Percentiles rank a stretch among this genome's conserved stretches.
phyloP scores from a whole-genome alignment of 169 alveolate genomes.

The Plasmodium knowlesi region DNA sequence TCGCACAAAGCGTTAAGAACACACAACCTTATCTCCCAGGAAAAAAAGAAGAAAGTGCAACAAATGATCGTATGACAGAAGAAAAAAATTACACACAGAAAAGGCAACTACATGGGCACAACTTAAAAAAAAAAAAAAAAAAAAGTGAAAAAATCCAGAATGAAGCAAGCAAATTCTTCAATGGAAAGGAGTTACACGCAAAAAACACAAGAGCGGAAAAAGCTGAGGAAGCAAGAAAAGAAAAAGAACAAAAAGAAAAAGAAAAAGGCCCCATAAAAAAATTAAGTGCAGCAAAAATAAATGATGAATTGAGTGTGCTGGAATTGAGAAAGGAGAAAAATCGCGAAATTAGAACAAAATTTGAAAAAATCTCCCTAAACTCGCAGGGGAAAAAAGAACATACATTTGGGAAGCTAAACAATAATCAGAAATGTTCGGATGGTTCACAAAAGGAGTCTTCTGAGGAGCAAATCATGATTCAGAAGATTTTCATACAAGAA shows the following conservation, averaged over 20 bases:
- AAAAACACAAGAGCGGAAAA: background rate
- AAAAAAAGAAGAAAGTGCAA: slow-evolving; percentile 2
- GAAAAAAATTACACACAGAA: slow-evolving; percentile 3
- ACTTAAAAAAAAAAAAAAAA: slow-evolving; percentile 18
- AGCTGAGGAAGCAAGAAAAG: background rate
- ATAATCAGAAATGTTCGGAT: background rate
- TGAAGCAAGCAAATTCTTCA: background rate
- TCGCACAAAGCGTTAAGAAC: background rate
- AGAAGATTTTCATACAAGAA: slow-evolving; percentile 17
- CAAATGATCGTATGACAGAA: slow-evolving; percentile 9
- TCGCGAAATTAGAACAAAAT: slow-evolving; percentile 28
- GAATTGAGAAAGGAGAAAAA: slow-evolving; percentile 34
- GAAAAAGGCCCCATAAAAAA: background rate
- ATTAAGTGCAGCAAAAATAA: slow-evolving; percentile 4
- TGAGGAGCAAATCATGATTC: slow-evolving; percentile 46
- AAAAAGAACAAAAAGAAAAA: background rate
- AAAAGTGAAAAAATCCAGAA: background rate
- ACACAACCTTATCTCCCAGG: background rate
- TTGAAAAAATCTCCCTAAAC: slow-evolving; percentile 25
- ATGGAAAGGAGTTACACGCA: background rate
- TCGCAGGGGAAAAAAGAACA: slow-evolving; percentile 9
- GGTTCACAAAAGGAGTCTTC: background rate
- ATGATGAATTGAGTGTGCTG: slow-evolving; percentile 26
- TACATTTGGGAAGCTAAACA: background rate
- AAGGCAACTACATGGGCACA: background rate